Base-by-base conservation (phyloP, 495 filamentous ascomycete species). In the Penicillium cinerascens region DNA sequence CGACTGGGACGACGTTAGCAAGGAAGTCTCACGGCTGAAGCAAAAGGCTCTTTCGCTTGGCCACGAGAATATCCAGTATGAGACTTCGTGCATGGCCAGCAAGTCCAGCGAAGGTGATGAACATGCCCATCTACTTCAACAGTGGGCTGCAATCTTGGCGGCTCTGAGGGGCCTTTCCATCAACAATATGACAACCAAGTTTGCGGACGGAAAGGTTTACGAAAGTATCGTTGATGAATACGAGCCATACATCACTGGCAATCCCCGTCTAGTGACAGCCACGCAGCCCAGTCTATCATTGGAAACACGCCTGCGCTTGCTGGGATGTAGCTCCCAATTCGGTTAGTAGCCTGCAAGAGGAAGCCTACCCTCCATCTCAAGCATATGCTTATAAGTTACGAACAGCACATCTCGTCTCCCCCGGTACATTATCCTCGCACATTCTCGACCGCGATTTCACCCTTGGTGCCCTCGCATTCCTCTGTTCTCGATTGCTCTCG, bases 141-240 rank as follows among this genome's bases (percentile, higher is more conserved):
- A 69, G 26, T 88, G 85, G 85, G 79, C 82, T 3, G 58, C 63
- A 21, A 63, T 65, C 41, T 69, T 85, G 26, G 79, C 75, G 11
- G 59, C 61, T 16, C 55, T 75, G n/a, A 69, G 77, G 44, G 73
- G 72, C 9, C 51, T 83, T 16, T 56, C 59, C 1, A 65, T 87
- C 26, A 52, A 66, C 25, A 85, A 87, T 39, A 65, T 87, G 54
- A 85, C 77, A 7, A 84, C 81, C 10, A 75, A 77, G 41, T 85
- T 88, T 61, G 72, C 81, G 9, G 74, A 86, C 57, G 78, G 78
- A 33, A 69, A 59, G 38, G 70, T 82, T 36, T 83, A 85, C 52
- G 74, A 69, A 47, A 71, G 71, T 37, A 86, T 87, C 42, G 72
- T 87, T 9, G 72, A 81, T 22, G 80, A 83, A 45, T 87, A 87